Percentiles rank a stretch among this genome's conserved stretches.
phyloP scores from a whole-genome alignment of 768 basidiomycete genomes.

The Mycena leptocephala region DNA sequence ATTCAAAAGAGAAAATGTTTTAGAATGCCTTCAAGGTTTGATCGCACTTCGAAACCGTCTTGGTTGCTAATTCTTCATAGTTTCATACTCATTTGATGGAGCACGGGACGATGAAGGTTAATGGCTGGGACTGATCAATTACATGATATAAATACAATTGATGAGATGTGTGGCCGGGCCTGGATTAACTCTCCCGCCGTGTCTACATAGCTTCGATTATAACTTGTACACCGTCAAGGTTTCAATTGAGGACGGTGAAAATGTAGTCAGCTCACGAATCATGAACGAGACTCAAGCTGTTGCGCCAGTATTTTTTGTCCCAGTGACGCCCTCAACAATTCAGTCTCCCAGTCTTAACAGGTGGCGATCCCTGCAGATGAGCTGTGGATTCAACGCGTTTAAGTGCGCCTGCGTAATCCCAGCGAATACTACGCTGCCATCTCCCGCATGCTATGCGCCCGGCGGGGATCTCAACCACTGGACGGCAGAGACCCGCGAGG shows the following conservation, averaged over 20 bases:
- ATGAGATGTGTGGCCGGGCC: slow-evolving; percentile 20
- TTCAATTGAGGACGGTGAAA: no score
- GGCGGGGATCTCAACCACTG: no score
- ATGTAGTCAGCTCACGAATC: slow-evolving; percentile 23
- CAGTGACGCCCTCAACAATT: slow-evolving; percentile 23
- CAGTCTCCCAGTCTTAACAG: slow-evolving; percentile 25
- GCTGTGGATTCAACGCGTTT: no score
- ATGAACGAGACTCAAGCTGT: slow-evolving; percentile 14
- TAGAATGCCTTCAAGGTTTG: slow-evolving; percentile 45
- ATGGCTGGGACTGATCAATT: slow-evolving; percentile 53
- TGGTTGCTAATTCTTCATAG: slow-evolving; percentile 9
- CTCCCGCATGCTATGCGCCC: no score
- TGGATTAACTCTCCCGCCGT: background rate
- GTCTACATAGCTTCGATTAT: slow-evolving; percentile 29
- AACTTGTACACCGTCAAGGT: background rate
- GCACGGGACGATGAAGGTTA: slow-evolving; percentile 58
- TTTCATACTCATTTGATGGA: slow-evolving; percentile 52
- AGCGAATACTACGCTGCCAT: no score
- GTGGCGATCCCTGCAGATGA: background rate
- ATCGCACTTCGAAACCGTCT: background rate
- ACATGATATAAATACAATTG: slow-evolving; percentile 16
- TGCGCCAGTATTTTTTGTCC: slow-evolving; percentile 27
- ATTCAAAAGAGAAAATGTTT: no score
- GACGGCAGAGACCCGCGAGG: no score
- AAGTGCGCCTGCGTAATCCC: no score